Conservation (phyloP, 2,329 filamentous ascomycete species). For the Fusarium clavum region DNA sequence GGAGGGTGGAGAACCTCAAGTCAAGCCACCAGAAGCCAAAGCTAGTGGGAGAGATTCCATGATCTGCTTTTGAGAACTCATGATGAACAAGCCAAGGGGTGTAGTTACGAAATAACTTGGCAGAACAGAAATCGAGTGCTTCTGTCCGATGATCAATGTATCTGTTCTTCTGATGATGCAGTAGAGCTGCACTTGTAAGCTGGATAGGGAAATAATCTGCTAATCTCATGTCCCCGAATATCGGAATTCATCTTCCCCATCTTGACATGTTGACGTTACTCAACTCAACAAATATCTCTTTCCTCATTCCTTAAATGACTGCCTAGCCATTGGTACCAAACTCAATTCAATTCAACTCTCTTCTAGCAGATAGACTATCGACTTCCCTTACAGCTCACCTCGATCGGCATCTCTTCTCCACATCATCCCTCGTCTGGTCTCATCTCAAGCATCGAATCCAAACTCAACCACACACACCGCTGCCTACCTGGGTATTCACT, state of each 20-base stretch:
- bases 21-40: slow-evolving; percentile 32
- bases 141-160: neutral
- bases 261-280: slow-evolving; percentile 10
- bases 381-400: slow-evolving; percentile 9
- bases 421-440: slow-evolving; percentile 8
- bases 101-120: slow-evolving; percentile 2
- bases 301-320: neutral
- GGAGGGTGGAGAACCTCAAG: slow-evolving; percentile 9
- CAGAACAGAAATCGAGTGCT: neutral
- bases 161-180: neutral
- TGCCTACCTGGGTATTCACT: slow-evolving; percentile 1
- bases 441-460: neutral
- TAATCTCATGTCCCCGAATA: neutral
- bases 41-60: slow-evolving; percentile 24
- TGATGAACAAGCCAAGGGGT: slow-evolving; percentile 25
- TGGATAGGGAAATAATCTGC: neutral
- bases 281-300: slow-evolving; percentile 25
- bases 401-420: slow-evolving; percentile 34
- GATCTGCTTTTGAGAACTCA: slow-evolving; percentile 37
- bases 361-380: neutral
- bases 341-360: slow-evolving; percentile 19
- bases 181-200: neutral
- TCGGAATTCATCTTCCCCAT: neutral
- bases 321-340: slow-evolving; percentile 9
- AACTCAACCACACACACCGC: slow-evolving; percentile 37